Conservation (phyloP, 2,329 filamentous ascomycete genomes). For the Curvularia lunata region DNA sequence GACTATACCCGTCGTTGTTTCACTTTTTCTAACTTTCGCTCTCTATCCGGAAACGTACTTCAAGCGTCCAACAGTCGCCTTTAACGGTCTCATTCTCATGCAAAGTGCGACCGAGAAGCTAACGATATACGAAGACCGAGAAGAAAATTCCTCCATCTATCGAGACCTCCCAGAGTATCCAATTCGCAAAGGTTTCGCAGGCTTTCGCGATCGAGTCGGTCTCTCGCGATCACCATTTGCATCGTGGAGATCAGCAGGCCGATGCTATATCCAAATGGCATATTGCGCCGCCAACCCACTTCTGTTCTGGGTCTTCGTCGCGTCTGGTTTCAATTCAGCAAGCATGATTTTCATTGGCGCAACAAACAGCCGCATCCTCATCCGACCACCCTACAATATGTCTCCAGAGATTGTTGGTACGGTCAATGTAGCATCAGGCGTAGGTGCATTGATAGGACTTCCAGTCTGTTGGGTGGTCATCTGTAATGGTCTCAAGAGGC, state of each 20-base stretch:
- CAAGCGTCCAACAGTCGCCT: conserved; percentile 51
- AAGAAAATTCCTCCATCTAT: conserved; percentile 34
- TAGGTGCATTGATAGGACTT: conserved; percentile 29
- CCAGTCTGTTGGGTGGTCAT: conserved; percentile 19
- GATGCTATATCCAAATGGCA: conserved; percentile 37
- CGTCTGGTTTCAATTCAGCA: conserved; percentile 33
- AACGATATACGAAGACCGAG: conserved; percentile 47
- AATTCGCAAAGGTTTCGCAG: conserved; percentile 11
- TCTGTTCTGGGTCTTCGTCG: conserved; percentile 43
- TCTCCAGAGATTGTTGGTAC: conserved; percentile 19
- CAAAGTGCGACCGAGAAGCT: conserved; percentile 51
- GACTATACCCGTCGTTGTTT: conserved; percentile 31
- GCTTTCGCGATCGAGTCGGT: conserved; percentile 25
- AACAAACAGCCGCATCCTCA: conserved; percentile 30
- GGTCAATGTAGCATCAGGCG: conserved; percentile 30
- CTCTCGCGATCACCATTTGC: conserved; percentile 32
- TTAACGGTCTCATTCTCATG: conserved; percentile 50
- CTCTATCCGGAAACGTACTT: conserved; percentile 52
- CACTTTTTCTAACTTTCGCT: conserved; percentile 40
- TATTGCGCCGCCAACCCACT: conserved; percentile 40
- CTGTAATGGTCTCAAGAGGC: conserved; percentile 22
- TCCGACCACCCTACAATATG: conserved; percentile 33
- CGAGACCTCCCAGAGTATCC: conserved; percentile 32
- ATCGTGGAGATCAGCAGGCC: conserved; percentile 33
- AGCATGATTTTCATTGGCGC: conserved; percentile 42